Evolutionary conservation across 2,329 filamentous ascomycete species (phyloP).

Genomic region (Penicillium sp.): DNA sequence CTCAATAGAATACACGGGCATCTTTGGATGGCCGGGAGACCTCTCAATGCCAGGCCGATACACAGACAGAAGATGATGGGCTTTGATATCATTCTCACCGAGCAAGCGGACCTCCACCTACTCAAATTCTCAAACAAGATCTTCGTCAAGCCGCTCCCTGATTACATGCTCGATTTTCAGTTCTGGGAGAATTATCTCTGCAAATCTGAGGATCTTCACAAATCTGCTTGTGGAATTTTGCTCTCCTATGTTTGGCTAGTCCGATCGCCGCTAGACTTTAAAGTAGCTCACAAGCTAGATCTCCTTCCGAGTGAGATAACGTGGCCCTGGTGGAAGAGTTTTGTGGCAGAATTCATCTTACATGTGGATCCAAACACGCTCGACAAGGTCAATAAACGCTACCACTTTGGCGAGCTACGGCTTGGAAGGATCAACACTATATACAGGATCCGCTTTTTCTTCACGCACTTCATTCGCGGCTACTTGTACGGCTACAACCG

Average conservation of each 20-base stretch:
- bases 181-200: constrained; percentile 37
- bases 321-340: constrained; percentile 46
- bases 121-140: constrained; percentile 9
- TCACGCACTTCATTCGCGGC: constrained; percentile 32
- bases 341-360: constrained; percentile 37
- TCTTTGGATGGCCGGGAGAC: constrained; percentile 11
- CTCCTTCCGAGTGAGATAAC: constrained; percentile 39
- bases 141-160: constrained; percentile 6
- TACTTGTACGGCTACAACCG: constrained; percentile 35
- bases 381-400: constrained; percentile 28
- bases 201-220: constrained; percentile 24
- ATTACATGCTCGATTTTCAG: not conserved
- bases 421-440: constrained; percentile 51
- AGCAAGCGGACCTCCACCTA: constrained; percentile 11
- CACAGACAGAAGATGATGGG: constrained; percentile 11
- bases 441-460: constrained; percentile 37
- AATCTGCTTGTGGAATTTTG: constrained; percentile 40
- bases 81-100: constrained; percentile 7
- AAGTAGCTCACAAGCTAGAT: constrained; percentile 34
- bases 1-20: constrained; percentile 9
- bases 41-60: constrained; percentile 8
- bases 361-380: constrained; percentile 34
- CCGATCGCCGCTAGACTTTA: constrained; percentile 43
- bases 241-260: constrained; percentile 49
- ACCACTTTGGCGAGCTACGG: constrained; percentile 51